These are phyloP conservation scores for Imleria badia DNA, from an alignment of 768 basidiomycete genomes.

Conservation along the genomic window DNA sequence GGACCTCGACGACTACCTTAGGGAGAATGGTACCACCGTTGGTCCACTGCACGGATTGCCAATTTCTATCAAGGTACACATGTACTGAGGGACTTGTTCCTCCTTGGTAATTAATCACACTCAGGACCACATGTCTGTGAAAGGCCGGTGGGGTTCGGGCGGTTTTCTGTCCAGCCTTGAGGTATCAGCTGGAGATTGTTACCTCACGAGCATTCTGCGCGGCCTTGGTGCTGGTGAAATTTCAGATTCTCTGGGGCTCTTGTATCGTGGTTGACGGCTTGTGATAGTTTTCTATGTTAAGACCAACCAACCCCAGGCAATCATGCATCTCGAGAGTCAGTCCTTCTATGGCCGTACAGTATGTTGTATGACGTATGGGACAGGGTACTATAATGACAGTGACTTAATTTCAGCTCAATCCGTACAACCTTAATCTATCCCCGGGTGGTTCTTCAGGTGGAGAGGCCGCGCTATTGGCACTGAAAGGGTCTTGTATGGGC, in stretches of 20 bases:
- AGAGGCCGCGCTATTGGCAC: conserved; percentile 46
- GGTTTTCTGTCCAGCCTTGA: conserved; percentile 34
- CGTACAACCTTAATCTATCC: conserved; percentile 42
- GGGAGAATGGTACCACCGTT: conserved; percentile 36
- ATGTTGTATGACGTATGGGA: not conserved
- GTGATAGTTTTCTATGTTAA: conserved; percentile 41
- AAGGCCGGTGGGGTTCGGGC: conserved; percentile 38
- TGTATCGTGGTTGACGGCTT: conserved; percentile 5
- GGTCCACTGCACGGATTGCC: conserved; percentile 46
- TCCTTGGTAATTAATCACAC: not conserved
- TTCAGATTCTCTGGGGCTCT: not conserved
- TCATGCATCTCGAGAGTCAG: conserved; percentile 40
- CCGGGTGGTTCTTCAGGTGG: conserved; percentile 56
- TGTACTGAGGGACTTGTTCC: not conserved
- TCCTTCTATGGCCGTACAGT: conserved; percentile 36
- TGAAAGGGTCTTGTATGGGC: conserved; percentile 46
- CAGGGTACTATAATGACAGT: not conserved
- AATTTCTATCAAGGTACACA: conserved; percentile 39
- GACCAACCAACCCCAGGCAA: conserved; percentile 43
- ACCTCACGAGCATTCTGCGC: conserved; percentile 38
- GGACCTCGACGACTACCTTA: conserved; percentile 42
- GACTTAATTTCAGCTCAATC: conserved; percentile 37
- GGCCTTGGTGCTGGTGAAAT: conserved; percentile 43
- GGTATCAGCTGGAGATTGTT: conserved; percentile 26
- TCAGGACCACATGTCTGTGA: conserved; percentile 42